Evolutionary conservation across 1,284 basidiomycete genomes (phyloP).

Genomic region (Sporisorium exsertum): DNA sequence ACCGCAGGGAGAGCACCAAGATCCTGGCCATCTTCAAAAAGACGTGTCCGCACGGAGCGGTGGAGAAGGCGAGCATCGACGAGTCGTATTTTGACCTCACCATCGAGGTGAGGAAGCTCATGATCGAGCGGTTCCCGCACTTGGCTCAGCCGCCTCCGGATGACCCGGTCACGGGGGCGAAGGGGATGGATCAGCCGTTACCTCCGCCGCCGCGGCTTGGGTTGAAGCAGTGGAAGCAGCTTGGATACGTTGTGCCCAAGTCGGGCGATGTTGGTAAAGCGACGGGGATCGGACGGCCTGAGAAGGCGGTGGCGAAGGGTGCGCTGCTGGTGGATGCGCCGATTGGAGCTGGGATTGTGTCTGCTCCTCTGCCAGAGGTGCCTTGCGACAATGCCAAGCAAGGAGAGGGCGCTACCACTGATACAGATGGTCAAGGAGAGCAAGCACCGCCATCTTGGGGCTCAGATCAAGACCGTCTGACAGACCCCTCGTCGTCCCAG

Average conservation of each 20-base stretch:
- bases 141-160: slow-evolving; percentile 71
- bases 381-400: background rate
- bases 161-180: slow-evolving; percentile 32
- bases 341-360: slow-evolving; percentile 37
- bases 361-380: slow-evolving; percentile 18
- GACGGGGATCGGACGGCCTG: slow-evolving; percentile 54
- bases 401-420: background rate
- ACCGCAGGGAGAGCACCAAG: slow-evolving; percentile 88
- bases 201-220: slow-evolving; percentile 78
- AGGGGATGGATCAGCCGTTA: slow-evolving; percentile 82
- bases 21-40: slow-evolving; percentile 88
- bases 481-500: slow-evolving; percentile 40
- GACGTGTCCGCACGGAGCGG: slow-evolving; percentile 76
- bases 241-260: slow-evolving; percentile 80
- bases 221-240: slow-evolving; percentile 75
- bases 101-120: slow-evolving; percentile 62
- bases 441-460: slow-evolving; percentile 26
- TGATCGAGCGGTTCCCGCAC: slow-evolving; percentile 74
- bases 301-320: slow-evolving; percentile 45
- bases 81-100: slow-evolving; percentile 70
- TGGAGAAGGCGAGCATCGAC: slow-evolving; percentile 75
- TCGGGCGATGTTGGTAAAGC: slow-evolving; percentile 70
- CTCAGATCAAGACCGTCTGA: slow-evolving; percentile 36
- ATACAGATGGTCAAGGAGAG: slow-evolving; percentile 3
- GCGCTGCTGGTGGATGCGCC: slow-evolving; percentile 48